Evolutionary conservation across 2,329 filamentous ascomycete genomes (phyloP), one percentile per base, ranked within the genome.

Genomic region (Basipetospora chlamydospora): DNA sequence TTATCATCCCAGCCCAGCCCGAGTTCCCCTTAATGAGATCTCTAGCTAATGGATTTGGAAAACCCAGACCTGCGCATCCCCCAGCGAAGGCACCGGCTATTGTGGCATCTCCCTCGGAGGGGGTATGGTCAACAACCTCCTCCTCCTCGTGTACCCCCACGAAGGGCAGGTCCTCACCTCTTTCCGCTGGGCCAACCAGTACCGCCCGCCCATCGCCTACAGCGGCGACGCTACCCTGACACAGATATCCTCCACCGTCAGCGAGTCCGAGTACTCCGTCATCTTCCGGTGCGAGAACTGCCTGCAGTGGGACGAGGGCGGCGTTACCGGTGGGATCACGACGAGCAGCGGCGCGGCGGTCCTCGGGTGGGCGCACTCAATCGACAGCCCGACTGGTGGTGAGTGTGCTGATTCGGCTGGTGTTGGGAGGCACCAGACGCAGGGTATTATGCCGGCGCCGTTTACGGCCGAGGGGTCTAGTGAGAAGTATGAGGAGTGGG

Each of bases 261-360:
- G 67, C 46, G 59, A 61, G 11, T 72, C 67, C 21, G 57, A 67
- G 44, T 82, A 70, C 51, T 67, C 67, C 29, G 50, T 80, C 35
- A 65, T 79, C 13, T 82, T 78, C 56, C 65, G 72, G 31, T 82
- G 77, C 53, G 53, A 74, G 44, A 61, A 63, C 44, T 75, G 70
- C 50, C 56, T 72, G 17, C 46, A 57, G 2, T 74, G 69, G 64
- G 54, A 66, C 43, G 59, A 71, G 28, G 57, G 61, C 25, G 64
- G 62, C 3, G 54, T 56, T 28, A 55, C 53, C 1, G 59, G 59
- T 0, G 58, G 55, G 3, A 58, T 58, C 3, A 56, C 58, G 4
- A 73, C 69, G 11, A 64, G 54, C 35, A 46, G 43, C 3, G 61
- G 62, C 2, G 44, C 49, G 15, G 50, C 67, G 12, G 52, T 73